Percentiles rank a stretch among this genome's conserved stretches.
Conservation (phyloP, 805 yeast genomes). For the Yamadazyma kitorensis region DNA sequence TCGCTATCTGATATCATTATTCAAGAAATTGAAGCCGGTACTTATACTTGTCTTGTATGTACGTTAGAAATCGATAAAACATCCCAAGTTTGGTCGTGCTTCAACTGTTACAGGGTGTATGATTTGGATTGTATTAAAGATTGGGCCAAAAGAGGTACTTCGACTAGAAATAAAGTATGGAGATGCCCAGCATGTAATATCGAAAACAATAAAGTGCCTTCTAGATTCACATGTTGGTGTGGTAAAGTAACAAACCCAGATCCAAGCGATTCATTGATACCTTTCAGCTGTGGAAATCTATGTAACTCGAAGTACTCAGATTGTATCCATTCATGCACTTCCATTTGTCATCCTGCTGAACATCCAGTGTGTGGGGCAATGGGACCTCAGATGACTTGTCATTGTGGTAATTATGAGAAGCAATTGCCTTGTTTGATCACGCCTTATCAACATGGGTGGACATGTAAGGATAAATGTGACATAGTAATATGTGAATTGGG, state of each 20-base stretch:
- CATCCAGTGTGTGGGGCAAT: slow-evolving; percentile 79
- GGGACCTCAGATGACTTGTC: slow-evolving; percentile 68
- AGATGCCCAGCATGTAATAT: slow-evolving; percentile 81
- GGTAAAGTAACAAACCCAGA: slow-evolving; percentile 69
- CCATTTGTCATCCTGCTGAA: slow-evolving; percentile 85
- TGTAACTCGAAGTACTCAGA: slow-evolving; percentile 55
- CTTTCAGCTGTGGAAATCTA: slow-evolving; percentile 88
- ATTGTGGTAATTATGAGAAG: slow-evolving; percentile 65
- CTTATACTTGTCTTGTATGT: slow-evolving; percentile 83
- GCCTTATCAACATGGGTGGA: slow-evolving; percentile 66
- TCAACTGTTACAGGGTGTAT: slow-evolving; percentile 74
- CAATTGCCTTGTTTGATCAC: slow-evolving; percentile 76
- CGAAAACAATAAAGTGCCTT: slow-evolving; percentile 49
- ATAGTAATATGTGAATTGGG: slow-evolving; percentile 61
- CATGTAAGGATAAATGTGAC: slow-evolving; percentile 60
- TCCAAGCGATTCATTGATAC: slow-evolving; percentile 52
- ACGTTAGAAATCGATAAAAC: slow-evolving; percentile 71
- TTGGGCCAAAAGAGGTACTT: slow-evolving; percentile 81
- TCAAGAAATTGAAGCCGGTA: slow-evolving; percentile 62
- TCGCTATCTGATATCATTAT: slow-evolving; percentile 36
- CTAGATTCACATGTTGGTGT: slow-evolving; percentile 81
- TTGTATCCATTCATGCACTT: slow-evolving; percentile 74
- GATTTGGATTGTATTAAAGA: slow-evolving; percentile 80
- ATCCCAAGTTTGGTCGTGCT: slow-evolving; percentile 77
- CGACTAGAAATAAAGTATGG: slow-evolving; percentile 62